A percentile compares a stretch with the other conserved stretches of the same genome.
phyloP scores from a whole-genome alignment of 2,329 filamentous ascomycete species.

The Zymoseptoria pseudotritici region DNA sequence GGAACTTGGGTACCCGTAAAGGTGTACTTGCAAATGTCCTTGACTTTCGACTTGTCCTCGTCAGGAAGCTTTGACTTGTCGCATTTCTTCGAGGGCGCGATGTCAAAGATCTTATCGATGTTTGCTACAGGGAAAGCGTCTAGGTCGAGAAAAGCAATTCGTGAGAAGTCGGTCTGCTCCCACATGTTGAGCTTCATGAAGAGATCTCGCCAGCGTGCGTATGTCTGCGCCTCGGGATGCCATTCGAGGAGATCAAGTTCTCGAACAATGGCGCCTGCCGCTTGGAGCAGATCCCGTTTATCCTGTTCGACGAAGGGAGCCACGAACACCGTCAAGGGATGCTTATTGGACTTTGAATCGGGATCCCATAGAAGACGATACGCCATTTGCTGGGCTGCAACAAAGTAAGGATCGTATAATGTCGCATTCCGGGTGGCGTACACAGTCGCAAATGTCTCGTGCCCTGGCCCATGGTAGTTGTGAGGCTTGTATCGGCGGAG shows the following conservation, averaged over 20 bases:
- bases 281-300: constrained; percentile 12
- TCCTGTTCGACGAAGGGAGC: constrained; percentile 16
- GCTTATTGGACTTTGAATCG: constrained; percentile 13
- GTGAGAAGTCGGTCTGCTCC: constrained; percentile 79
- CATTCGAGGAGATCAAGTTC: constrained; percentile 15
- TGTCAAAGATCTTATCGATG: constrained; percentile 18
- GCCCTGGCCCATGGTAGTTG: constrained; percentile 16
- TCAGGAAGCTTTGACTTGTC: constrained; percentile 12
- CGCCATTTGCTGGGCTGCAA: constrained; percentile 15
- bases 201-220: constrained; percentile 14
- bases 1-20: constrained; percentile 12
- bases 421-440: constrained; percentile 15
- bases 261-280: constrained; percentile 16
- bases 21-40: constrained; percentile 15
- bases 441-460: constrained; percentile 14
- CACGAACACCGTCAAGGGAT: constrained; percentile 18
- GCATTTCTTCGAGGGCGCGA: constrained; percentile 10
- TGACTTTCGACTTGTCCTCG: constrained; percentile 12
- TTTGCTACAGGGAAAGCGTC: constrained; percentile 44
- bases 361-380: constrained; percentile 19
- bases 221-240: constrained; percentile 11
- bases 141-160: constrained; percentile 86
- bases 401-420: constrained; percentile 17
- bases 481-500: constrained; percentile 12
- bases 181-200: constrained; percentile 95